Base-by-base conservation (phyloP, 2,329 filamentous ascomycete species). In the Tolypocladium paradoxum region DNA sequence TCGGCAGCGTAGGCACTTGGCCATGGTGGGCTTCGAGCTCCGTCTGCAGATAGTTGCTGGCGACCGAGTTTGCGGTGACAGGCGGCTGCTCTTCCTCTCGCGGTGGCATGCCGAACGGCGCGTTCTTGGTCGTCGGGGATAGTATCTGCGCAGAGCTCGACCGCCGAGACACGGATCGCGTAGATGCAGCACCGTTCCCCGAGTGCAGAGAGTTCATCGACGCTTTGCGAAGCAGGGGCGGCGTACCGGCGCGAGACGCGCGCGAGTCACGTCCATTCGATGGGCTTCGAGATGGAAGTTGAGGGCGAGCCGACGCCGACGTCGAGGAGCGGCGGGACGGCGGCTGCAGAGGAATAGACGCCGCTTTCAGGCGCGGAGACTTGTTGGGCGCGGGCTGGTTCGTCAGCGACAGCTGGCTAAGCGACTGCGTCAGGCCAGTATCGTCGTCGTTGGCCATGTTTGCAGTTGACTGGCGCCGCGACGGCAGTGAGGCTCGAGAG, bases 21-120 rank as follows among this genome's bases (percentile, higher is more conserved):
- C 73, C 70, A 54, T 84, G 78, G 61, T 89, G 84, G 7, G 76
- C 68, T 18, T 80, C 75, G 34, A 95, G 68, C 65, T 95, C 89
- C 56, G 77, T 80, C 56, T 76, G 74, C 64, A 95, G 88, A 66
- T 87, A 82, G 9, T 81, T 76, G 48, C 76, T 78, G 4, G 88
- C 88, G 45, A 92, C 70, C 29, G 78, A 73, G 38, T 68, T 69
- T 14, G 78, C 70, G 1, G 76, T 82, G n/a, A 69, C 68, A 6
- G 67, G 62, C 4, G 72, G 69, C 54, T 66, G 70, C 54, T 70
- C 68, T 18, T 68, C 67, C 24, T 66, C 59, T 27, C 66, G 62
- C 4, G 58, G 49, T 7, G 57, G 57, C 47, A 49, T 51, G 34
- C 54, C 53, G 38, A 68, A 58, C 16, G 69, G 61, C 3, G 72